Evolutionary conservation across 768 basidiomycete genomes (phyloP).

Genomic region (Xerocomellus amylosporus): DNA sequence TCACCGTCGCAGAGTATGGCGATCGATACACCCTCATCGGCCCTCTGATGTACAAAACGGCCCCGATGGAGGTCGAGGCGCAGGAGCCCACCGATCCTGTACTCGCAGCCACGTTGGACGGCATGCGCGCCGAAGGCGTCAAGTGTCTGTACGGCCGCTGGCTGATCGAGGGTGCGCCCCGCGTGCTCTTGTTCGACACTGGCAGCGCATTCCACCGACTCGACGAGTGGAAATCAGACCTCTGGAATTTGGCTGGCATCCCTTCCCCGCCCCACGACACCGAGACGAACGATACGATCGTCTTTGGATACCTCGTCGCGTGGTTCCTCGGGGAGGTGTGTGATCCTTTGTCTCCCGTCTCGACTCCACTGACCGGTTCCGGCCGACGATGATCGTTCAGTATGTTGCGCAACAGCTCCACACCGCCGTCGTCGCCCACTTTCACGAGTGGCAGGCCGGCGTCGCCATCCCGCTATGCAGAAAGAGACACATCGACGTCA

Average conservation of each 20-base stretch:
- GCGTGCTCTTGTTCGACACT: constrained; percentile 94
- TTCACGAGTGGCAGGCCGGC: constrained; percentile 99
- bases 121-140: constrained; percentile 86
- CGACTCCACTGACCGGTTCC: constrained; percentile 1
- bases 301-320: constrained; percentile 96
- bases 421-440: constrained; percentile 92
- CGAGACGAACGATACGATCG: constrained; percentile 97
- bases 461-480: constrained; percentile 92
- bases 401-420: constrained; percentile 77
- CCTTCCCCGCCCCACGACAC: constrained; percentile 95
- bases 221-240: constrained; percentile 98
- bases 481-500: constrained; percentile 96
- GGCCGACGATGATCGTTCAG: constrained; percentile 36
- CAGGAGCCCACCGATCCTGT: constrained; percentile 84
- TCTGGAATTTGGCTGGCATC: constrained; percentile 98
- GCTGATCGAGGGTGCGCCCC: constrained; percentile 96
- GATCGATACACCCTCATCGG: constrained; percentile 95
- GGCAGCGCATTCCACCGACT: constrained; percentile 81
- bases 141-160: constrained; percentile 95
- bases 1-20: constrained; percentile 94
- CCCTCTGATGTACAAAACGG: constrained; percentile 97
- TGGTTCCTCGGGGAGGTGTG: constrained; percentile 99
- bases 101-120: constrained; percentile 69
- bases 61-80: constrained; percentile 97
- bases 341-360: constrained; percentile 17